Evolutionary conservation across 2,329 filamentous ascomycete genomes (phyloP), one percentile per base, ranked within the genome.

Genomic region (Nigrospora sphaerica): DNA sequence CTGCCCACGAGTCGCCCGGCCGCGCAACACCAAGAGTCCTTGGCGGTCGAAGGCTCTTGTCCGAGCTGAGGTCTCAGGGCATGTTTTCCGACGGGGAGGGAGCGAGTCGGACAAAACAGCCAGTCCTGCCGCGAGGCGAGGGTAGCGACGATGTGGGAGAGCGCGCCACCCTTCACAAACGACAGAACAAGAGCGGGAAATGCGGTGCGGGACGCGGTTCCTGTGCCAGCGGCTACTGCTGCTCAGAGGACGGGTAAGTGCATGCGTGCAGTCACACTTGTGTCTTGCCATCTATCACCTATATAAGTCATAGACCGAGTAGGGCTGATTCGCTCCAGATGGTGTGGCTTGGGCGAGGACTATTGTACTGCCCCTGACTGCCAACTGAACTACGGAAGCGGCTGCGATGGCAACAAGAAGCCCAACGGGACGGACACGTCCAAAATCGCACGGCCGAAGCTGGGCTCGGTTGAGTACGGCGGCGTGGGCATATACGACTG

Each of bases 401-500:
- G 57, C 12, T 75, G 73, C 55, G 72, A 74, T 51, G 71, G 71
- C 14, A 74, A 75, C 54, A 53, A 61, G 17, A 66, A 64, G 19
- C 71, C 73, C 16, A 52, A 62, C 32, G 73, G 74, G 37, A 59
- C 59, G 36, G 69, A 71, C 49, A 77, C 73, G 12, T 68, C 70
- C 9, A 59, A 54, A 10, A 65, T 77, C 45, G 53, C 63, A 37
- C 64, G 74, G 40, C 62, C 71, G n/a, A 68, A 70, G 48, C 32
- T 73, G 19, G 74, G 74, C n/a, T 62, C 50, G 11, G 62, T 77
- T n/a, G 52, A 57, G 3, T 76, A 75, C 52, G 61, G 61, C 18
- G 74, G 74, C 18, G 71, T 70, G 33, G 67, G 59, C 19, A 72
- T 78, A 48, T 75, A 75, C 54, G 64, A 71, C 52, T 78, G 74